phyloP scores from a whole-genome alignment of 2,329 filamentous ascomycete species.

The Colletotrichum plurivorum region DNA sequence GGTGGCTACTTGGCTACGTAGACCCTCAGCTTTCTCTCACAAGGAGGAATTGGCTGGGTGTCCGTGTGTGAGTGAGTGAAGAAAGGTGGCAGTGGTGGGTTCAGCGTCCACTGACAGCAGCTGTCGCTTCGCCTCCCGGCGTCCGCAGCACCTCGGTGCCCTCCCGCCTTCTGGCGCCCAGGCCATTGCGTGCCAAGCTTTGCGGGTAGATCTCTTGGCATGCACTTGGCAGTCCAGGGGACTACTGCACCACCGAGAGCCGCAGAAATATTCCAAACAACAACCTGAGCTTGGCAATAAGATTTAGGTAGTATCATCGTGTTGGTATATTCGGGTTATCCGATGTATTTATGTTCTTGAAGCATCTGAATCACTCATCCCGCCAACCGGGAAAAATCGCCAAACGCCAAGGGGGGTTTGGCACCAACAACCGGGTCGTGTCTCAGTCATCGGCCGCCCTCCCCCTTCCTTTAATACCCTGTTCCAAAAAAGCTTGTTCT shows the following conservation, averaged over 20 bases:
- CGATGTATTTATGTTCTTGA: not conserved
- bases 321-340: not conserved
- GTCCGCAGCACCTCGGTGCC: not conserved
- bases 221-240: slow-evolving; percentile 31
- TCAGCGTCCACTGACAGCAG: not conserved
- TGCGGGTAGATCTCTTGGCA: slow-evolving; percentile 38
- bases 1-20: no score
- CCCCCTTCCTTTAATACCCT: not conserved
- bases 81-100: not conserved
- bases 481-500: not conserved
- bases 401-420: slow-evolving; percentile 24
- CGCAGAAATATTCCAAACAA: not conserved
- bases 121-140: slow-evolving; percentile 8
- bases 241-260: slow-evolving; percentile 12
- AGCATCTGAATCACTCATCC: slow-evolving; percentile 10
- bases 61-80: no score
- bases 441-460: slow-evolving; percentile 1
- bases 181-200: slow-evolving; percentile 34
- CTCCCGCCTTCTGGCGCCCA: slow-evolving; percentile 3
- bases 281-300: not conserved
- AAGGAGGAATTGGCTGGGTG: no score
- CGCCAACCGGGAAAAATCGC: slow-evolving; percentile 9
- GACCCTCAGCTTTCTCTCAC: no score
- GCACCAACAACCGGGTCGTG: not conserved
- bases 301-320: no score